phyloP scores from a whole-genome alignment of 2,329 filamentous ascomycete species.

The Epicoccum sorghinum region DNA sequence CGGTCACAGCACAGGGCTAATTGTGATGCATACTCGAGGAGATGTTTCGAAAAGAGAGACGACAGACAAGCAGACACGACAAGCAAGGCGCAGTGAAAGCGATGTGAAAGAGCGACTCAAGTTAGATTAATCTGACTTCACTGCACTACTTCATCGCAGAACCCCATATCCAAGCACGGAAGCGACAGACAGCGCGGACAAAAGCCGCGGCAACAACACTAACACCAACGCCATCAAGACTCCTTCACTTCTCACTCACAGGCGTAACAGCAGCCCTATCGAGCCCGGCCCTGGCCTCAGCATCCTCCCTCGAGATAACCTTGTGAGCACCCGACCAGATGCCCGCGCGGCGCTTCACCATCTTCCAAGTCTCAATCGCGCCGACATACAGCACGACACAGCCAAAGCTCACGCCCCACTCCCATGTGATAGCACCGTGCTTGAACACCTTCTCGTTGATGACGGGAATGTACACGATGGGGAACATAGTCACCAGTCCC shows the following conservation, averaged over 20 bases:
- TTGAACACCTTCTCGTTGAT: constrained; percentile 56
- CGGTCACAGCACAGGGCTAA: too few species aligned
- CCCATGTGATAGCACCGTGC: constrained; percentile 52
- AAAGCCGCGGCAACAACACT: too few species aligned
- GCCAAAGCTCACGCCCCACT: constrained; percentile 54
- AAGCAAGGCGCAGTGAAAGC: too few species aligned
- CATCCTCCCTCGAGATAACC: constrained; percentile 42
- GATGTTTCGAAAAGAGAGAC: too few species aligned
- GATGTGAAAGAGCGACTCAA: too few species aligned
- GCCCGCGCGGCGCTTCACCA: constrained; percentile 48
- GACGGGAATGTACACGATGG: constrained; percentile 54
- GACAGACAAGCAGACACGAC: too few species aligned
- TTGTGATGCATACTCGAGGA: too few species aligned
- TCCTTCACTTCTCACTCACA: constrained; percentile 22
- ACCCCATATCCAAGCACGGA: too few species aligned
- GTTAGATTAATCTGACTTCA: too few species aligned
- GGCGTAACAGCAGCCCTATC: constrained; percentile 8
- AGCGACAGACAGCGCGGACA: too few species aligned
- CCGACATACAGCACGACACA: constrained; percentile 50
- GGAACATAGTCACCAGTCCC: constrained; percentile 51
- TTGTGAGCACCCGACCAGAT: constrained; percentile 43
- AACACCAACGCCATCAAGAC: too few species aligned
- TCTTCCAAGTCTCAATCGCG: constrained; percentile 55
- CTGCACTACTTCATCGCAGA: too few species aligned
- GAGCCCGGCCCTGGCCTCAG: constrained; percentile 42